Evolutionary conservation across 164 flowering plant species (phyloP), one percentile per base, ranked within the genome.

Genomic region (Magnolia sinica): DNA sequence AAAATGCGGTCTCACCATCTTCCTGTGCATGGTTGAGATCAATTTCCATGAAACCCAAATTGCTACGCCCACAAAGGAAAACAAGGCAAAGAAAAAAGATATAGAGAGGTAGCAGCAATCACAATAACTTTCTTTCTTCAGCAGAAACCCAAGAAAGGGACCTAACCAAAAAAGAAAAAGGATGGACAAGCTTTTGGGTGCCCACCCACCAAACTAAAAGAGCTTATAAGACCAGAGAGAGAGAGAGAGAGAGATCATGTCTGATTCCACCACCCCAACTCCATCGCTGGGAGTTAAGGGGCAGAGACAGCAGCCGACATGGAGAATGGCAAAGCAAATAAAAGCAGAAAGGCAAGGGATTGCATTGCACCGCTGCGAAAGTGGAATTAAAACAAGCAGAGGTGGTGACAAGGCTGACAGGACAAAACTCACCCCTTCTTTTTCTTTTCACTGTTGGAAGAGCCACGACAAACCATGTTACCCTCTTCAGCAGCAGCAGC

Each of bases 41-140:
- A 91, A 93, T 84, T 91, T 93, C 98, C 98, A 95, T 95, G 77
- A 85, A 87, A 52, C 20, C 72, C 49, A 63, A 20, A 27, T 59
- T 18, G 7, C 16, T 10, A 70, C 0, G 49, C 7, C 24, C 58
- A 18, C 24, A 20, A 65, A 65, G 20, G 20, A 18, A 8, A 18
- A 8, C 68, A 65, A 65, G 24, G 19, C 10, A 65, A 65, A 23
- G 45, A 37, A 37, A 7, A 37, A 37, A 37, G 45, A 37, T 37
- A 37, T 37, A 3, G 45, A 5, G 45, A 37, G 45, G 45, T 4
- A 37, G 45, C 45, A 0, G 45, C 45, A 37, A 65, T 8, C 20
- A 65, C 18, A 18, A 19, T 8, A 8, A 8, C 20, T 65, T 20
- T 65, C 10, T 65, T 65, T 22, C 24, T 22, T 8, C 20, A 18